Evolutionary conservation across 495 filamentous ascomycete species (phyloP).

Genomic region (Penicillium manginii): DNA sequence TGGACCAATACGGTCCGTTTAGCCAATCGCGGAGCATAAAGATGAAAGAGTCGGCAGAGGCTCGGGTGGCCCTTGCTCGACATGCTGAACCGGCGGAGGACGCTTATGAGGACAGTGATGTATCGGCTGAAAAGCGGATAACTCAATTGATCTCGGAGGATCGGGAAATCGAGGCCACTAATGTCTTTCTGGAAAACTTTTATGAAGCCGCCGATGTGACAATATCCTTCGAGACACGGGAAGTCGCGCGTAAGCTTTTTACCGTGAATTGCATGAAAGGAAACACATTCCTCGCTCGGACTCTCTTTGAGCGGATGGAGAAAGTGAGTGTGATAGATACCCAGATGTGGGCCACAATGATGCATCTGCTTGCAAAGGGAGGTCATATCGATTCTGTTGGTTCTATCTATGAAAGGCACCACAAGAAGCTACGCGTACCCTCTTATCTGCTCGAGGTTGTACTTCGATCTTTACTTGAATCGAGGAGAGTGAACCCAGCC

Average conservation of each 20-base stretch:
- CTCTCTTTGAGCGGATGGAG: conserved; percentile 43
- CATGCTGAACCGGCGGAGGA: conserved; percentile 15
- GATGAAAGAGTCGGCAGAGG: neutral
- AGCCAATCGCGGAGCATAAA: neutral
- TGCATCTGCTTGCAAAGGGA: conserved; percentile 44
- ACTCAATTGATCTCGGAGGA: conserved; percentile 22
- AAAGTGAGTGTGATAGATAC: conserved; percentile 36
- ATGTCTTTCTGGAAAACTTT: conserved; percentile 39
- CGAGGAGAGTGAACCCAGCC: conserved; percentile 39
- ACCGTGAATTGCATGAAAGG: conserved; percentile 43
- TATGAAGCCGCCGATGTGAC: conserved; percentile 15
- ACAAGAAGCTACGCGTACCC: conserved; percentile 30
- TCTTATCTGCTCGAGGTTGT: conserved; percentile 42
- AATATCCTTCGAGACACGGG: conserved; percentile 35
- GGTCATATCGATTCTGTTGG: conserved; percentile 45
- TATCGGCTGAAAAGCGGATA: conserved; percentile 20
- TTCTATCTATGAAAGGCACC: conserved; percentile 38
- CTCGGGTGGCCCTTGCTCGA: conserved; percentile 16
- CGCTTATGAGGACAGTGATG: conserved; percentile 5
- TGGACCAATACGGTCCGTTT: neutral
- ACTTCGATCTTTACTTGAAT: conserved; percentile 46
- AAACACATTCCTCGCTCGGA: conserved; percentile 45
- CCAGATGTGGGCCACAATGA: conserved; percentile 45
- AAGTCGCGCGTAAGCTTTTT: conserved; percentile 38
- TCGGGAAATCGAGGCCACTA: conserved; percentile 43